Evolutionary conservation across 2,329 filamentous ascomycete genomes (phyloP).

Genomic region (Aureobasidium uvarum): DNA sequence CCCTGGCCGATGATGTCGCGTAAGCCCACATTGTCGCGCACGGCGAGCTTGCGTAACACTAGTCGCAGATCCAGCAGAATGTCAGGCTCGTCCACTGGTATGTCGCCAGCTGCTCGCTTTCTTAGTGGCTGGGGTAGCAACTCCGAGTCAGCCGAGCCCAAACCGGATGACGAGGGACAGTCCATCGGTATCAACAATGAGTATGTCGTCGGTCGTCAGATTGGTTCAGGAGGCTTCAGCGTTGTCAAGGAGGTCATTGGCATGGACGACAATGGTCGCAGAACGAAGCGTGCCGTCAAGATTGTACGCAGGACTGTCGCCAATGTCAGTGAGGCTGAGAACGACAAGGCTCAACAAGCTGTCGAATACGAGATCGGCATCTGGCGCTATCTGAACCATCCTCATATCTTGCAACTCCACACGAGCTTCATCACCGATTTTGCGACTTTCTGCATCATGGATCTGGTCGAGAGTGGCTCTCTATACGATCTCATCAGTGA

Average conservation of each 20-base stretch:
- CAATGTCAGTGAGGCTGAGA: slow-evolving; percentile 58
- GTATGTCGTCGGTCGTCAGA: slow-evolving; percentile 65
- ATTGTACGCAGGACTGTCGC: slow-evolving; percentile 62
- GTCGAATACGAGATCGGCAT: slow-evolving; percentile 68
- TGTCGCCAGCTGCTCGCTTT: slow-evolving; percentile 59
- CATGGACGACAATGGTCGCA: slow-evolving; percentile 52
- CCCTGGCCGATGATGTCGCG: slow-evolving; percentile 28
- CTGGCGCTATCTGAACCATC: slow-evolving; percentile 64
- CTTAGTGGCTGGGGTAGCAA: slow-evolving; percentile 53
- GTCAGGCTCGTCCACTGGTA: slow-evolving; percentile 47
- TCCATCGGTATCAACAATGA: slow-evolving; percentile 60
- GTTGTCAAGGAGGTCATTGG: slow-evolving; percentile 66
- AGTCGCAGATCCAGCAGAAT: slow-evolving; percentile 50
- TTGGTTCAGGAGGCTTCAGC: slow-evolving; percentile 65
- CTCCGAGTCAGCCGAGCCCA: slow-evolving; percentile 41
- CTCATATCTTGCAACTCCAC: slow-evolving; percentile 61
- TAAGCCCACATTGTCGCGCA: slow-evolving; percentile 33
- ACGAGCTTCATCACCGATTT: slow-evolving; percentile 65
- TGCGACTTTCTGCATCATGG: slow-evolving; percentile 68
- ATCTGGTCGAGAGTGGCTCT: slow-evolving; percentile 62
- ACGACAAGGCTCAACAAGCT: slow-evolving; percentile 64
- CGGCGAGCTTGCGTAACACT: slow-evolving; percentile 38
- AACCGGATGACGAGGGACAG: slow-evolving; percentile 66
- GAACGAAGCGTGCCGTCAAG: slow-evolving; percentile 62
- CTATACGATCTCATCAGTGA: slow-evolving; percentile 62